Evolutionary conservation across 441 rosid genomes (phyloP).

Genomic region (Viola pubescens): DNA sequence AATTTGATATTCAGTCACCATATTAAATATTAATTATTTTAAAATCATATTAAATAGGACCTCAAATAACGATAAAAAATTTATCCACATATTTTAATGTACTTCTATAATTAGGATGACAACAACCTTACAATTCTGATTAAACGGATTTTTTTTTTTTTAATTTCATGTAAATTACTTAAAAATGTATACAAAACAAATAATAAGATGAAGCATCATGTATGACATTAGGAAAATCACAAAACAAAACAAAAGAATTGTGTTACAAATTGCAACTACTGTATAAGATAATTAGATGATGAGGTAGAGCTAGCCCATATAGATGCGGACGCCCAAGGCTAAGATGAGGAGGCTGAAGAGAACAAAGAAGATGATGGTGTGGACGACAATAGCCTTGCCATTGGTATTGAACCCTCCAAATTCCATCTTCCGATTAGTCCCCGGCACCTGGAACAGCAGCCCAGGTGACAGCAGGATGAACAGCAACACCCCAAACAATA

Average conservation of each 20-base stretch:
- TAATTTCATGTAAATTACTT: too few relatives aligned
- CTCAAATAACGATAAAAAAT: too few relatives aligned
- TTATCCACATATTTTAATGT: too few relatives aligned
- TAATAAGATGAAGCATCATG: too few relatives aligned
- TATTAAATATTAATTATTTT: too few relatives aligned
- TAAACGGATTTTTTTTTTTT: too few relatives aligned
- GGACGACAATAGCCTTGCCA: constrained; percentile 49
- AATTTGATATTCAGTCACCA: too few relatives aligned
- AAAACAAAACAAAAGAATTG: neutral
- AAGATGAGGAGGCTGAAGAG: constrained; percentile 48
- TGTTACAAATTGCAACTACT: neutral
- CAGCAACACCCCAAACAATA: constrained; percentile 37
- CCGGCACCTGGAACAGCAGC: constrained; percentile 48
- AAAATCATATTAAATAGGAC: too few relatives aligned
- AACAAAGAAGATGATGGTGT: constrained; percentile 52
- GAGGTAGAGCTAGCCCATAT: constrained; percentile 24
- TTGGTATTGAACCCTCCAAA: constrained; percentile 51
- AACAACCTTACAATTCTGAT: too few relatives aligned
- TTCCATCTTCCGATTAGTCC: constrained; percentile 32
- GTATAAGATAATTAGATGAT: neutral
- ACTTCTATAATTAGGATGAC: too few relatives aligned
- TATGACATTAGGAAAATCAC: neutral
- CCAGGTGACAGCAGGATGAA: constrained; percentile 59
- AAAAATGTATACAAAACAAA: too few relatives aligned
- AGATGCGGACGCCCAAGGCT: constrained; percentile 52